Base-by-base conservation (phyloP, 805 yeast species). In the Kluyveromyces dobzhanskii region DNA sequence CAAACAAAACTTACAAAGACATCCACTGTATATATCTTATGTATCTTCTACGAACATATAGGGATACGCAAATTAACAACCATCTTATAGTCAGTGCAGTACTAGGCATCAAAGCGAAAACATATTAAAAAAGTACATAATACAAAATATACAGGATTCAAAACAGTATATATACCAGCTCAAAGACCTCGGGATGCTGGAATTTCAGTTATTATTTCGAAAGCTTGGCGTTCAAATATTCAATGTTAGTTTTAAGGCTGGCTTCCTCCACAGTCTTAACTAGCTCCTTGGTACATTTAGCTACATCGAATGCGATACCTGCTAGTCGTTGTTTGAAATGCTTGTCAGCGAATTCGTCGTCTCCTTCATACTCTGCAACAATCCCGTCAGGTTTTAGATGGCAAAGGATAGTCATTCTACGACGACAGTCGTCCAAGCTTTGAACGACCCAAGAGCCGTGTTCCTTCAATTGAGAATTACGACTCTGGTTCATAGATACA, bases 201-300 rank as follows among this genome's bases (percentile, higher is more conserved):
- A n/a, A n/a, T n/a, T n/a, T n/a, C n/a, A n/a, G n/a, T n/a, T n/a
- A n/a, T 14, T 29, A 42, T 19, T 28, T 35, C 8, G 41, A 19
- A 40, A 79, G 56, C 48, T 82, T 73, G 10, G 85, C 78, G 61
- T 86, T 88, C 48, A 86, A 70, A 47, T 80, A 78, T 4, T 79
- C 87, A 51, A 88, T 83, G 52, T 87, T 95, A 48, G 82, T 88
- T 53, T 81, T 81, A 51, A 88, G 66, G 54, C 88, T 82, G 17
- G 95, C 95, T 57, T 88, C 97, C 58, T 90, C 97, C 4, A 90
- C 96, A 1, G 95, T 85, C 65, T 88, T 88, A 16, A 90, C 97
- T 55, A 90, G 71, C 61, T 90, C 97, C 60, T 88, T 90, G 4
- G 97, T 90, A 59, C 94, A 83, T 62, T 90, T 87, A 17, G 97